Base-by-base conservation (phyloP, 75 land plant species). In the Sequoiadendron giganteum region DNA sequence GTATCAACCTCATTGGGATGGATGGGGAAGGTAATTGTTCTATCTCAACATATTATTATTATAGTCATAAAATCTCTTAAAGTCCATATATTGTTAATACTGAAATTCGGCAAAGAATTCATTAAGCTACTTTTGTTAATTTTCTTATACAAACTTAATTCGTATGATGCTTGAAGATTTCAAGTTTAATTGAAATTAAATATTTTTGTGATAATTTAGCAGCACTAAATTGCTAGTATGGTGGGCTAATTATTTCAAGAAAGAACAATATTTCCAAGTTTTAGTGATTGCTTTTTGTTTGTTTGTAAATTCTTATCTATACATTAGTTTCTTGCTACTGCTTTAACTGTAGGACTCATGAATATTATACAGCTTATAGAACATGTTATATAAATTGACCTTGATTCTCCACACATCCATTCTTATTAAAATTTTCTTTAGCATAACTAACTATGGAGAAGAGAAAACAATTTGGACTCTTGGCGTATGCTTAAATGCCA, bases 1-100 rank as follows among this genome's bases (percentile, higher is more conserved):
- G 32, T 98, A 96, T 92, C 99, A 98, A 83, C 99, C 98, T 48
- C 97, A 94, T 13, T 98, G 99, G 99, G 99, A 98, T 89, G 93
- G 88, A 18, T 98, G 99, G 99, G 97, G 97, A 86, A 96, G 99
- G 99, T 93, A 86, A 45, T 77, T 86, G 9, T 73, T 86, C 28
- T 55, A 81, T 52, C 25, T 47, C 32, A 43, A 25, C 49, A 28
- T 47, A 10, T 75, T 75, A 32, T 75, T 3, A 32, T 30, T 72
- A 72, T 72, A 72, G 36, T 72, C 76, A 61, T 61, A 61, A 55
- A 61, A 28, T 65, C 28, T 28, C n/a, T 5, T 25, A 65, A 18
- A 79, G 19, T 79, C 19, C 5, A 3, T 40, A 79, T 1, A 79
- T 18, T 40, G 25, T 40, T 58, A 78, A 78, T 34, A 3, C 18